These are phyloP conservation scores for Dothideomycetes sp. DNA, from an alignment of 2,329 filamentous ascomycete species.

Conservation along the genomic window DNA sequence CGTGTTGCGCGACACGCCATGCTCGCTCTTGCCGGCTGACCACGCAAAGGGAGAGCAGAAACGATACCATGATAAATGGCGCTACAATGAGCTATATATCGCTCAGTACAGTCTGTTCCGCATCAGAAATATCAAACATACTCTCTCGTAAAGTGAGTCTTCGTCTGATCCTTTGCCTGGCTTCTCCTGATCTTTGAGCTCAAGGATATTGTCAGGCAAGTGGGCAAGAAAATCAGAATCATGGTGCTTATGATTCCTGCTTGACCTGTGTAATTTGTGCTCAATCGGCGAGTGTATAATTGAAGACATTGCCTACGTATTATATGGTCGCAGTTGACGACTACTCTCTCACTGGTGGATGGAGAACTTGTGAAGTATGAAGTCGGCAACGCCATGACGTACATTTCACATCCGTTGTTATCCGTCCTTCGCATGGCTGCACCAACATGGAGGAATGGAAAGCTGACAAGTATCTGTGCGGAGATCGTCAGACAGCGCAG, in stretches of 20 bases:
- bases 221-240: conserved; percentile 5
- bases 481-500: no score
- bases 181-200: neutral
- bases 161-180: conserved; percentile 1
- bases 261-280: neutral
- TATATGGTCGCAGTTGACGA: no score
- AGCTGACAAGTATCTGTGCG: no score
- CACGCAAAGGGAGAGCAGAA: conserved; percentile 53
- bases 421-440: no score
- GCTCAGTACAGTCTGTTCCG: conserved; percentile 1
- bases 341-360: no score
- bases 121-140: neutral
- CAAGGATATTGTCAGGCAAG: conserved; percentile 3
- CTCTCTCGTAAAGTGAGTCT: conserved; percentile 3
- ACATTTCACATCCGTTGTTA: no score
- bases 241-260: conserved; percentile 4
- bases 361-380: no score
- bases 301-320: no score
- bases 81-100: conserved; percentile 40
- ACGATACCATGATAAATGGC: conserved; percentile 52
- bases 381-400: no score
- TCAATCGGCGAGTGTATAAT: neutral
- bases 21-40: conserved; percentile 48
- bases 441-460: no score
- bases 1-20: conserved; percentile 31